Evolutionary conservation across 805 yeast genomes (phyloP), one percentile per base, ranked within the genome.

Genomic region (Lachancea nothofagi): DNA sequence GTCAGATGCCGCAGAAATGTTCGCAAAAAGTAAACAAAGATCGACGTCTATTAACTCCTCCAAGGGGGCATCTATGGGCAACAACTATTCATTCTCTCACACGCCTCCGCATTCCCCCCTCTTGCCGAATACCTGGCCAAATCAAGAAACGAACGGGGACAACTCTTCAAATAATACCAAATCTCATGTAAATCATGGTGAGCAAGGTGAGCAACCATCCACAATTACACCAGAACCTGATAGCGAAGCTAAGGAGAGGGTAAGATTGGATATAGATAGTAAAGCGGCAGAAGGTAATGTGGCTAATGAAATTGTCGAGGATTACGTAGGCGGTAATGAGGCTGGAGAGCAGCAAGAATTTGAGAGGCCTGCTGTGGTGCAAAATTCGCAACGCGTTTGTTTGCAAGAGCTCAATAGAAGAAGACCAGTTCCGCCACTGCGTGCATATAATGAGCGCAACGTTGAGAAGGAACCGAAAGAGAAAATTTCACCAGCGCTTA

Each of bases 1-100:
- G 14, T 35, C 37, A 15, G 33, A 43, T 23, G 36, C 44, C 10
- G 52, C 55, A 7, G 58, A 51, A 22, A 59, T 59, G 64, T 59
- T 59, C 45, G 58, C 50, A 1, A 56, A 50, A 28, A 51, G 49
- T 30, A 47, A 41, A n/a, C 45, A 44, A 29, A 51, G 45, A 25
- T 47, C 55, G 14, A 38, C 41, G 8, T 47, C 54, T 17, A 41
- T 47, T 13, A 39, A 38, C 13, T 43, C 50, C 9, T 38, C 52
- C 28, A 17, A 41, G n/a, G 34, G 42, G 5, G 9, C 42, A 4
- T 28, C 42, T 9, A 22, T 33, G 3, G 17, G 13, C 17, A 28
- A 17, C 27, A 20, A n/a, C 19, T 28, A 14, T 14, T 12, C n/a
- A 3, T 33, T 38, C 18, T 14, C 28, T 13, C 15, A 22, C 7